Evolutionary conservation across 176 grass and related monocot species (phyloP), one percentile per base, ranked within the genome.

Genomic region (Phoenix roebelenii): DNA sequence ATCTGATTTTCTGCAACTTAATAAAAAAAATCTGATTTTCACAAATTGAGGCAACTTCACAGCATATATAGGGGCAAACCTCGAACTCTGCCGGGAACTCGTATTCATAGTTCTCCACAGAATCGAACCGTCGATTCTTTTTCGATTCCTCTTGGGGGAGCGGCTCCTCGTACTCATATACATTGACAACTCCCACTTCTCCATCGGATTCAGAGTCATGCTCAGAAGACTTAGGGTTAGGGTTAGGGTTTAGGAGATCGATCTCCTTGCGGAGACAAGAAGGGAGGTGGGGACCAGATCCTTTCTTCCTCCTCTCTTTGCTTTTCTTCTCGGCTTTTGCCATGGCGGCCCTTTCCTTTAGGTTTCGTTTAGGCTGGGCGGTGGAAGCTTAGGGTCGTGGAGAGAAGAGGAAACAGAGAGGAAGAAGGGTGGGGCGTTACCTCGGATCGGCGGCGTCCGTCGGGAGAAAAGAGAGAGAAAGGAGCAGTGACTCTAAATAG

Each of bases 131-230:
- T 55, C 71, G 79, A 55, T 97, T 97, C 79, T 88, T 97, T 55
- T 81, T 67, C 54, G 75, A 71, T 71, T 97, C 93, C 81, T 97
- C 93, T 64, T 83, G 78, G 18, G 87, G 74, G 25, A 88, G 59
- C 55, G 71, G 75, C 49, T 97, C 93, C 25, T 91, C 87, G 66
- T 90, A 79, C 78, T 91, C 87, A 62, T 97, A 97, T 16, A 91
- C 56, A 58, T 97, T 26, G 25, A 44, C 15, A 9, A 16, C 18
- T 12, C 39, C 82, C 19, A 7, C 50, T 22, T 76, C 82, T 1
- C 25, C 44, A 4, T 76, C 63, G 5, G 64, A 64, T 0, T 72
- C 77, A 14, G 35, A 44, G 0, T 60, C 63, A 10, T 20, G 20
- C 20, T 20, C 20, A 20, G 54, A 39, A 18, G 18, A 61, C 52